Evolutionary conservation across 306 rosid species (phyloP).

Genomic region (Sophora flavescens): DNA sequence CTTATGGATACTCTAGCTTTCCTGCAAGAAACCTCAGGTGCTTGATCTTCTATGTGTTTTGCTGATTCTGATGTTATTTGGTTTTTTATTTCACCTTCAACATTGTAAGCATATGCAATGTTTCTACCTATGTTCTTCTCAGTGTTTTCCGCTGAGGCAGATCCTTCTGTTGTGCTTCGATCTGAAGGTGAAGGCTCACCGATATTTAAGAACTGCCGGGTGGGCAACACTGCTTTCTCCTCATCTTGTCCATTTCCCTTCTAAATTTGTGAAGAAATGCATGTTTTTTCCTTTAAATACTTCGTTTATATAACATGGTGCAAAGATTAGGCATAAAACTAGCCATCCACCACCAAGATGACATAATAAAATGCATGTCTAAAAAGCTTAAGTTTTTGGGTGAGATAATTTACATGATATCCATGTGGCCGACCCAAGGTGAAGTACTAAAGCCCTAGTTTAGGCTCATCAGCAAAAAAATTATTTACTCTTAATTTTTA

Average conservation of each 20-base stretch:
- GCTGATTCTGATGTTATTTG: conserved; percentile 38
- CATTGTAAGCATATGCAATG: conserved; percentile 1
- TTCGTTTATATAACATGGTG: background rate
- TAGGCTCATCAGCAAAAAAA: no score
- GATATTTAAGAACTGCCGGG: conserved; percentile 47
- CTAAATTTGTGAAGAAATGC: conserved; percentile 28
- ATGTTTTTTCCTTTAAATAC: background rate
- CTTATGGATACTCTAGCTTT: conserved; percentile 62
- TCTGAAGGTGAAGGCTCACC: conserved; percentile 43
- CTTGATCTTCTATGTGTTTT: conserved; percentile 40
- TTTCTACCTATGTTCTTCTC: conserved; percentile 24
- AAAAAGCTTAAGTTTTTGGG: no score
- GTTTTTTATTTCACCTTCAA: conserved; percentile 31
- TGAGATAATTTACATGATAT: no score
- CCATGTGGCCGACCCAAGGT: no score
- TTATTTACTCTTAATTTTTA: no score
- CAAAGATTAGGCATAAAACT: background rate
- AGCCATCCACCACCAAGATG: no score
- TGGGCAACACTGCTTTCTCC: conserved; percentile 37
- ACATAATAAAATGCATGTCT: no score
- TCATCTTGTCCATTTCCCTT: conserved; percentile 13
- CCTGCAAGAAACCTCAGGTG: conserved; percentile 32
- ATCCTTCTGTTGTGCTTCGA: conserved; percentile 33
- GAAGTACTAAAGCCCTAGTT: no score
- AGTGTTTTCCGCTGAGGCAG: conserved; percentile 7